phyloP scores from a whole-genome alignment of 1,284 basidiomycete species.

The Trichosporon ovoides region DNA sequence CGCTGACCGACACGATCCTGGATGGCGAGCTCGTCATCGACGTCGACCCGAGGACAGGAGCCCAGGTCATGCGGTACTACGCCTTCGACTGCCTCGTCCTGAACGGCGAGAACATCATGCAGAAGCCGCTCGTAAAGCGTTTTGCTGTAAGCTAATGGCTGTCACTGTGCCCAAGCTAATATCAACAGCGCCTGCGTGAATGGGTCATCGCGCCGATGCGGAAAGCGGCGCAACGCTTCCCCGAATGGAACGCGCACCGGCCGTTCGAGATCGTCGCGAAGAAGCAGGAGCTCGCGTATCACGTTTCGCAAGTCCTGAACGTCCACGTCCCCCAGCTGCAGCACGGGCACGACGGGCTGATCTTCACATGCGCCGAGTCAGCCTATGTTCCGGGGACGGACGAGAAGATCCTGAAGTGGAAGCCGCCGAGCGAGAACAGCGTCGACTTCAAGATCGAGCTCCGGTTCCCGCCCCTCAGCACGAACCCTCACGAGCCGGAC shows the following conservation, averaged over 20 bases:
- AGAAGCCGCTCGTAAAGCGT: slow-evolving; percentile 71
- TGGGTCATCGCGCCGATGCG: slow-evolving; percentile 79
- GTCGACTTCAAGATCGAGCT: slow-evolving; percentile 95
- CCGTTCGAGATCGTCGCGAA: slow-evolving; percentile 92
- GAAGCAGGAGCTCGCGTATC: slow-evolving; percentile 81
- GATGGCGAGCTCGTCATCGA: slow-evolving; percentile 96
- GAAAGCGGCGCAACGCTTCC: slow-evolving; percentile 62
- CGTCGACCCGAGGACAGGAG: slow-evolving; percentile 64
- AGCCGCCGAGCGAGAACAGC: slow-evolving; percentile 95
- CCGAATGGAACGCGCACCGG: slow-evolving; percentile 56
- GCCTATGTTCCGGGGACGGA: slow-evolving; percentile 89
- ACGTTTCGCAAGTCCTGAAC: slow-evolving; percentile 75
- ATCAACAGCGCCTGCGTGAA: slow-evolving; percentile 64
- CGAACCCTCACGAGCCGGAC: slow-evolving; percentile 62
- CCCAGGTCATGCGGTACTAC: slow-evolving; percentile 76
- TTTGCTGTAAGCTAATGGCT: slow-evolving; percentile 73
- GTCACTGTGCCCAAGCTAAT: slow-evolving; percentile 5
- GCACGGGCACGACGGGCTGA: slow-evolving; percentile 93
- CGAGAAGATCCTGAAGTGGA: slow-evolving; percentile 93
- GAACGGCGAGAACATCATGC: slow-evolving; percentile 80
- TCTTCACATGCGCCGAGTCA: slow-evolving; percentile 87
- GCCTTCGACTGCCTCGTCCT: slow-evolving; percentile 92
- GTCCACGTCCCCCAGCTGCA: slow-evolving; percentile 80
- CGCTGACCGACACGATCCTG: slow-evolving; percentile 72
- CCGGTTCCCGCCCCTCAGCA: slow-evolving; percentile 69